Conservation (phyloP, 108 stramenopile species). For the Cyclotella choctawhatcheeana region DNA sequence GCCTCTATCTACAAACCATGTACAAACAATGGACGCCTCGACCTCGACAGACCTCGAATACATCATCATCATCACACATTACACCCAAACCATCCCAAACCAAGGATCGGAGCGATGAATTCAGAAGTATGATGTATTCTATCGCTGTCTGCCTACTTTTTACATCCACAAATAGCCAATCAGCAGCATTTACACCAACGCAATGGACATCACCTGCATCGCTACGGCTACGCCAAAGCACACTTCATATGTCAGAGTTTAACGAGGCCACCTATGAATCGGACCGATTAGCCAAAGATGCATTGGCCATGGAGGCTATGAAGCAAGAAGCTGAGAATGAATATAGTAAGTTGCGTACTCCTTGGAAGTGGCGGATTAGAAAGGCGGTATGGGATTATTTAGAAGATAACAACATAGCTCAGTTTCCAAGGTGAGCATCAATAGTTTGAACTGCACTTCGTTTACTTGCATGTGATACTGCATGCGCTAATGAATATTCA, state of each 20-base stretch:
- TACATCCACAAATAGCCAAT: no score
- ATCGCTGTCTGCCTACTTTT: no score
- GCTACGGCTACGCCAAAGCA: no score
- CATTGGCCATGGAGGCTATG: constrained; percentile 69
- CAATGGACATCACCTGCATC: no score
- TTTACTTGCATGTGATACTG: neutral
- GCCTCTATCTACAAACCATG: no score
- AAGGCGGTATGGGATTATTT: constrained; percentile 76
- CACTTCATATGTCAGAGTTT: no score
- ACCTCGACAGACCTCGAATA: no score
- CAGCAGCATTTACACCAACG: neutral
- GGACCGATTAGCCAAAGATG: constrained; percentile 65
- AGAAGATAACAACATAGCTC: constrained; percentile 65
- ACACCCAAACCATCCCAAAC: no score
- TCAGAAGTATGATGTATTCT: no score
- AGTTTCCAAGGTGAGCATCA: constrained; percentile 43
- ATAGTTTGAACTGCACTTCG: neutral
- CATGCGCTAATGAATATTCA: neutral
- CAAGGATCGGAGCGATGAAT: no score
- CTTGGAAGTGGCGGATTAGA: constrained; percentile 79
- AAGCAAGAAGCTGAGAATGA: constrained; percentile 55
- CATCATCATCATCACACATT: no score
- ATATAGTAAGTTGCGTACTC: constrained; percentile 70
- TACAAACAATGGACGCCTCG: no score
- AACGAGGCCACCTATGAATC: constrained; percentile 48